These are phyloP conservation scores for Arthrobotrys pseudoclavata DNA, from an alignment of 2,329 filamentous ascomycete species.

Conservation along the genomic window DNA sequence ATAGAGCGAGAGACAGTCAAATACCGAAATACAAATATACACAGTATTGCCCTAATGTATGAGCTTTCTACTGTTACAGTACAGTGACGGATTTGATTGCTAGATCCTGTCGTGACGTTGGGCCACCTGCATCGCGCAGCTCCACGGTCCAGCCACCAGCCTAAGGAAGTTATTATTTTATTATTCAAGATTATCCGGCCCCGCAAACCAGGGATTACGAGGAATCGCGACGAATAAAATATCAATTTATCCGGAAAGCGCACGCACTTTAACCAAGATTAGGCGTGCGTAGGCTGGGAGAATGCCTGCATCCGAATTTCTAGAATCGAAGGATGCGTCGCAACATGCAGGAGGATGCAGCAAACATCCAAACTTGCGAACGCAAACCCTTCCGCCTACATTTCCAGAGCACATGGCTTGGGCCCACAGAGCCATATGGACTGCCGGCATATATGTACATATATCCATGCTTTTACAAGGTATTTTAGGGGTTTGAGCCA, in stretches of 20 bases:
- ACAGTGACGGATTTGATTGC: too few relatives aligned
- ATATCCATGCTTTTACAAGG: background rate
- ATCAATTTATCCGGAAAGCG: constrained; percentile 37
- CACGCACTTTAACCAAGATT: constrained; percentile 52
- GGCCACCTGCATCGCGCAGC: background rate
- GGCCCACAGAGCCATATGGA: background rate
- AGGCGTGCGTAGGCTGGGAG: constrained; percentile 14
- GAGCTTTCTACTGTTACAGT: too few relatives aligned
- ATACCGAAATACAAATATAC: too few relatives aligned
- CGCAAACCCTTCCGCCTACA: background rate
- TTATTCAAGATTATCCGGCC: constrained; percentile 48
- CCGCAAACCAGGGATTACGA: constrained; percentile 25
- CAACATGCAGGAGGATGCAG: constrained; percentile 5
- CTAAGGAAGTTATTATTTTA: constrained; percentile 53
- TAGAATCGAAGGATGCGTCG: constrained; percentile 34
- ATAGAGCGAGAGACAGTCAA: too few relatives aligned
- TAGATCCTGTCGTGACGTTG: constrained; percentile 1
- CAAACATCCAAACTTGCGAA: constrained; percentile 3
- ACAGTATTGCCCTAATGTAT: too few relatives aligned
- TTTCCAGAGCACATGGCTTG: constrained; percentile 18
- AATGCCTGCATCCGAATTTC: constrained; percentile 34
- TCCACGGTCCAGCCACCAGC: constrained; percentile 26
- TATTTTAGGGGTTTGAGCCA: constrained; percentile 1
- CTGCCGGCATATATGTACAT: background rate
- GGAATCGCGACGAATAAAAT: constrained; percentile 29